Base-by-base conservation (phyloP, 1,139 yeast species). In the Saccharomycopsis crataegensis region DNA sequence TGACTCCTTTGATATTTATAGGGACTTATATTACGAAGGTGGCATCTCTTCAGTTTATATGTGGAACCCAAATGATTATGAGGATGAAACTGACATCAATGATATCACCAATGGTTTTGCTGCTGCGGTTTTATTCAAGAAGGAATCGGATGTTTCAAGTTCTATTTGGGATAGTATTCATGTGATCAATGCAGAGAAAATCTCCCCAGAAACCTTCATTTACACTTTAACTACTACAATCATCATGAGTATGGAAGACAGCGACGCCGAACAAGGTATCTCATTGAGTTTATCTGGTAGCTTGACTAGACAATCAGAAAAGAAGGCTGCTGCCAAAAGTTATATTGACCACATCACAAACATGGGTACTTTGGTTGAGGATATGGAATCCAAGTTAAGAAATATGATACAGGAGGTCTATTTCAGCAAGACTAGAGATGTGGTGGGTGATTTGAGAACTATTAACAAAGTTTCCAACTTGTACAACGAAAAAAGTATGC, bases 11-110 rank as follows among this genome's bases (percentile, higher is more conserved):
- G 98, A 91, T 64, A 79, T 93, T 43, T 93, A 93, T 70, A 77
- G 97, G 59, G 99, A 93, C 66, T 72, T 93, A 62, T 93, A 93
- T 72, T 93, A 90, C 67, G 98, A 91, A 67, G 97, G 98, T 41
- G 94, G 96, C 17, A 76, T 86, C 46, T 85, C 95, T 1, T 83
- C 93, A 55, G 96, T 86, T n/a, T 93, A 93, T 66, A 73, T 93
- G 51, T 93, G 99, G 99, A 96, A 88, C 62, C 78, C 82, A 38
- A 87, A 80, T 46, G 71, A 75, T 6, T 76, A 71, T 8, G 74
- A 69, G 22, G 64, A 65, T 11, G 66, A 64, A 22, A 69, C 74
- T 58, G 69, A 67, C 22, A 64, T 66, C 12, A 47, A 50, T 34
- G 55, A 57, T 28, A 70, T 68, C 14, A 67, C 66, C 42, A 73